Conservation (phyloP, 768 basidiomycete species). For the Suillus discolor region DNA sequence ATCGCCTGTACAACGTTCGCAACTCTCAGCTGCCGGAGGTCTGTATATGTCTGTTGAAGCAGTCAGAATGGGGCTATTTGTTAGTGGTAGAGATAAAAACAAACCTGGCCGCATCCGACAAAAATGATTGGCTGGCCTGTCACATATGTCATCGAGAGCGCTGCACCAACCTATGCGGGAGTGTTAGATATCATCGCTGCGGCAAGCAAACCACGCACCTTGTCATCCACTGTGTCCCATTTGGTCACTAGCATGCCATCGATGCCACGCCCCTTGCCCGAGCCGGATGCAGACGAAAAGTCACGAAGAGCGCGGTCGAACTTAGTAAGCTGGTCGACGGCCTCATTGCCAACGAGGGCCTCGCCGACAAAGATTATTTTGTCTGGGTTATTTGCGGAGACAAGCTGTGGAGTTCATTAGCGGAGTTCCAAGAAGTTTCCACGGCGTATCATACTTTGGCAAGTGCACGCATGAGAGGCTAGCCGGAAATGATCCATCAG, state of each 20-base stretch:
- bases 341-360: constrained; percentile 97
- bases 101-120: constrained; percentile 95
- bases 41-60: constrained; percentile 83
- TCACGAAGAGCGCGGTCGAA: constrained; percentile 94
- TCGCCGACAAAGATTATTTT: constrained; percentile 99
- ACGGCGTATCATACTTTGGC: constrained; percentile 64
- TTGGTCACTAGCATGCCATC: constrained; percentile 99
- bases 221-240: constrained; percentile 98
- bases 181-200: background rate
- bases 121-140: constrained; percentile 99
- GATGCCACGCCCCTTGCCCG: constrained; percentile 82
- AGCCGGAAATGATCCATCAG: constrained; percentile 15
- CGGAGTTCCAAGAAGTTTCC: background rate
- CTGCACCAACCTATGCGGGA: constrained; percentile 83
- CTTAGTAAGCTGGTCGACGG: constrained; percentile 95
- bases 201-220: constrained; percentile 50
- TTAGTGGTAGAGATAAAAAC: constrained; percentile 18
- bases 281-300: constrained; percentile 72
- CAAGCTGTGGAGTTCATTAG: constrained; percentile 55
- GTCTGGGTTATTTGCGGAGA: constrained; percentile 92
- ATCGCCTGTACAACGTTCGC: constrained; percentile 94
- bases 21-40: constrained; percentile 88
- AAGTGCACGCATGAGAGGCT: constrained; percentile 98
- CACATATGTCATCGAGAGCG: constrained; percentile 98
- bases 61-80: background rate